Evolutionary conservation across 2,329 filamentous ascomycete species (phyloP), one percentile per base, ranked within the genome.

Genomic region (Stagonosporopsis rhizophila): DNA sequence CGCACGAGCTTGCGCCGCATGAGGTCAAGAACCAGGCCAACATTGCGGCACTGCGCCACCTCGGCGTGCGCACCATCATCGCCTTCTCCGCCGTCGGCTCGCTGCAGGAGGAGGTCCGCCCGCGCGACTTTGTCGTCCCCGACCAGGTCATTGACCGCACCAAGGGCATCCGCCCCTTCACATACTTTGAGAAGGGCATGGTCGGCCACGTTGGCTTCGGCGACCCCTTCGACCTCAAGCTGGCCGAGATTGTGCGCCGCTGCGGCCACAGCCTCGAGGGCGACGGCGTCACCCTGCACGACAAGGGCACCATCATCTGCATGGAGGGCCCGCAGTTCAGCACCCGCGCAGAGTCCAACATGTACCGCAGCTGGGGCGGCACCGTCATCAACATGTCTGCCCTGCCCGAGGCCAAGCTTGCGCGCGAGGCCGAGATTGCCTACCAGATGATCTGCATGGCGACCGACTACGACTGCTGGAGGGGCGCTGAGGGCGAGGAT

Each of bases 381-480:
- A 90, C 86, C 64, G 91, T 98, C 49, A 98, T 99, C 83, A 98
- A 98, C 85, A 99, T 99, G 95, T 96, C 91, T 40, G 89, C 89
- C 14, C 84, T 99, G 15, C 95, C 95, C 19, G 95, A 99, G 80
- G 90, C 94, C 45, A 99, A 99, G 83, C 87, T 99, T 19, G 95
- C 95, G 9, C 88, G 91, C 50, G 95, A 99, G 81, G 95, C 95
- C 22, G 95, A 99, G 82, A 90, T 99, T 68, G 90, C 89, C 32
- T 98, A 98, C 79, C 92, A 96, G 81, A 96, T 97, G 86, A 96
- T 99, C 72, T 96, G 94, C 83, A 99, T 99, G 95, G 91, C 92
- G 30, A 99, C 95, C 25, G 95, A 99, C 81, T 99, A 99, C 77
- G 95, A 99, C 82, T 98, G 94, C 86, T 99, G 95, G 95, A 90